These are phyloP conservation scores for Penicillium sp. DNA, from an alignment of 2,329 filamentous ascomycete genomes.

Conservation along the genomic window DNA sequence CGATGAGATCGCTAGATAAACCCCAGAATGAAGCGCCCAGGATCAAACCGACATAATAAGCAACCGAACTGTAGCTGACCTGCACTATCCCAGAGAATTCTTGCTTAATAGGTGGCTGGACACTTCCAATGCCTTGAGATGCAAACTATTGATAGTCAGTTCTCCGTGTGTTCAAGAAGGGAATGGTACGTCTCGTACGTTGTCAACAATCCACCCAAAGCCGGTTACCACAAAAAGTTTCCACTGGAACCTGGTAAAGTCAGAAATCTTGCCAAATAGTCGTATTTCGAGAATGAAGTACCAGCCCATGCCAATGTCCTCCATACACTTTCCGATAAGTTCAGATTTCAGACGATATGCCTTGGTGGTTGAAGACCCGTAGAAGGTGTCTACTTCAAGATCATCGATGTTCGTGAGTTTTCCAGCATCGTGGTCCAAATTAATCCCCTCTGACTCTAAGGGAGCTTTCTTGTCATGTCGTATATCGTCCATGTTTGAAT, in stretches of 20 bases:
- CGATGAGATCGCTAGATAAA: slow-evolving; percentile 44
- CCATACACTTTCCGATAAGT: slow-evolving; percentile 27
- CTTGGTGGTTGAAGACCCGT: slow-evolving; percentile 36
- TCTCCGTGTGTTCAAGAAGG: background rate
- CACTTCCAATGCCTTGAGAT: slow-evolving; percentile 32
- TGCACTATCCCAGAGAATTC: slow-evolving; percentile 28
- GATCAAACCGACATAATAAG: slow-evolving; percentile 45
- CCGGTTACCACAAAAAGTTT: slow-evolving; percentile 66
- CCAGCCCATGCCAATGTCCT: slow-evolving; percentile 34
- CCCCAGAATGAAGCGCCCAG: slow-evolving; percentile 52
- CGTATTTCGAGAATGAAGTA: slow-evolving; percentile 13
- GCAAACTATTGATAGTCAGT: slow-evolving; percentile 15
- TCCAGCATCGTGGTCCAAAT: slow-evolving; percentile 9
- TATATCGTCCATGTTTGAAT: slow-evolving; percentile 21
- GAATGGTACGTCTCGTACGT: slow-evolving; percentile 33
- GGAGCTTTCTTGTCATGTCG: slow-evolving; percentile 11
- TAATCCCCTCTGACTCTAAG: background rate
- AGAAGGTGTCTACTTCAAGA: slow-evolving; percentile 37
- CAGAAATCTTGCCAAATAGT: background rate
- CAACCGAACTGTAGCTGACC: slow-evolving; percentile 36
- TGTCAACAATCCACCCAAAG: slow-evolving; percentile 71
- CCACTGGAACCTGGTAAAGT: slow-evolving; percentile 48
- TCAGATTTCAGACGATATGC: slow-evolving; percentile 36
- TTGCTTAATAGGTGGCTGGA: slow-evolving; percentile 30
- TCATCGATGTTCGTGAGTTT: slow-evolving; percentile 30